Conservation (phyloP, 2,329 filamentous ascomycete genomes). For the Curvularia eragrostidis region DNA sequence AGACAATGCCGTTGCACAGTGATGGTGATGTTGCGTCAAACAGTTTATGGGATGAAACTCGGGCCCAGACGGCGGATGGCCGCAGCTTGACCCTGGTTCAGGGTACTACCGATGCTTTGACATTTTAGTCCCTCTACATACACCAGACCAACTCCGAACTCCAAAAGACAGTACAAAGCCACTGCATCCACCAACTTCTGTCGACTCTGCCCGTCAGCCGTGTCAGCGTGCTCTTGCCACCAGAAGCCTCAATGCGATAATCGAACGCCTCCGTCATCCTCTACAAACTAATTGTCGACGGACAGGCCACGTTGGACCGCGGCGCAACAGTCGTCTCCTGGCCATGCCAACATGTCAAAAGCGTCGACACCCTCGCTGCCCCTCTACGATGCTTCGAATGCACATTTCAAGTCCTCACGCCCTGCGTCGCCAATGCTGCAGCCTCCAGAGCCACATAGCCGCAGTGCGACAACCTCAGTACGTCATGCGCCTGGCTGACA, state of each 20-base stretch:
- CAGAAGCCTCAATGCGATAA: slow-evolving; percentile 35
- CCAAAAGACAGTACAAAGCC: slow-evolving; percentile 18
- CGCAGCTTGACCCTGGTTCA: slow-evolving; percentile 20
- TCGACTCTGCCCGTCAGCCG: slow-evolving; percentile 3
- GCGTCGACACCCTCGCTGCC: slow-evolving; percentile 65
- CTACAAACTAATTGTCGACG: slow-evolving; percentile 17
- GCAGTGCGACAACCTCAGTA: slow-evolving; percentile 44
- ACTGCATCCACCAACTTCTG: slow-evolving; percentile 9
- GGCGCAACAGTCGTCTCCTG: slow-evolving; percentile 40
- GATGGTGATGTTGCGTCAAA: slow-evolving; percentile 1
- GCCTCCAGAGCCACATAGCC: slow-evolving; percentile 35
- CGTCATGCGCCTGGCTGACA: slow-evolving; percentile 12
- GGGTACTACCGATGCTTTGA: slow-evolving; percentile 27
- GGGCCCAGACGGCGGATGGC: slow-evolving; percentile 21
- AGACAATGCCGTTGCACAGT: neutral
- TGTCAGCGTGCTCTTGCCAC: slow-evolving; percentile 8
- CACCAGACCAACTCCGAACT: slow-evolving; percentile 16
- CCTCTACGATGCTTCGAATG: slow-evolving; percentile 58
- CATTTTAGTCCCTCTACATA: slow-evolving; percentile 24
- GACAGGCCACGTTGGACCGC: slow-evolving; percentile 43
- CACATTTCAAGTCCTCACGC: slow-evolving; percentile 37
- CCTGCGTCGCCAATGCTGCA: slow-evolving; percentile 40
- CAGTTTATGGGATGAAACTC: slow-evolving; percentile 10
- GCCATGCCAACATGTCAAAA: slow-evolving; percentile 68
- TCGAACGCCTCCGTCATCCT: slow-evolving; percentile 10